Base-by-base conservation (phyloP, 306 rosid genomes). In the Lathyrus sativus region DNA sequence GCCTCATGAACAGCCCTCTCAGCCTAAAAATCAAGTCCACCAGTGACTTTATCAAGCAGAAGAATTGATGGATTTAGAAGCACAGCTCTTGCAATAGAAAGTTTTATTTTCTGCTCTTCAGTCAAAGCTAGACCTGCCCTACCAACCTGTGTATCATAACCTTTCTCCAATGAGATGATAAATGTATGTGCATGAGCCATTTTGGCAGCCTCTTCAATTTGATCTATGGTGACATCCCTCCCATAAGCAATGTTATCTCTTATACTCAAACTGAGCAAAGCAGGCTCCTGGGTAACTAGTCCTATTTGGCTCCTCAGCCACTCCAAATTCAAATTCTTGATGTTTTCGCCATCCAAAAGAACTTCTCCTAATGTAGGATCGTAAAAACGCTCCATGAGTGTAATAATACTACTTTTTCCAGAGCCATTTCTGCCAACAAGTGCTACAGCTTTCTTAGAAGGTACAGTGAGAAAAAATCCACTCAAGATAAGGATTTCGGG, bases 81-180 rank as follows among this genome's bases (percentile, higher is more conserved):
- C n/a, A n/a, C n/a, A n/a, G n/a, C n/a, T n/a, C n/a, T n/a, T n/a
- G n/a, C n/a, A n/a, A n/a, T n/a, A n/a, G n/a, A n/a, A n/a, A n/a
- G n/a, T n/a, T n/a, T n/a, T n/a, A n/a, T n/a, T n/a, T 92, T 92
- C 84, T 87, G 98, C 85, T 89, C 98, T 77, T 92, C 98, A n/a
- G 89, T 87, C 89, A 92, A 83, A 57, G 87, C 74, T 74, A 88
- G 75, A 67, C 95, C 98, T 65, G 96, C 95, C 77, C 95, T 86
- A 45, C 96, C 98, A 62, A 92, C 98, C 98, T 87, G 98, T 49
- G 96, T 92, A 56, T 89, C 87, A 8, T 92, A 92, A 67, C 87
- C 89, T 78, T 79, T 87, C 85, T 70, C 85, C 55, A 92, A 76
- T 65, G 95, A 87, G 85, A 78, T 96, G n/a, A n/a, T n/a, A n/a